Evolutionary conservation across 2,329 filamentous ascomycete genomes (phyloP).

Genomic region (Apiospora hydei): DNA sequence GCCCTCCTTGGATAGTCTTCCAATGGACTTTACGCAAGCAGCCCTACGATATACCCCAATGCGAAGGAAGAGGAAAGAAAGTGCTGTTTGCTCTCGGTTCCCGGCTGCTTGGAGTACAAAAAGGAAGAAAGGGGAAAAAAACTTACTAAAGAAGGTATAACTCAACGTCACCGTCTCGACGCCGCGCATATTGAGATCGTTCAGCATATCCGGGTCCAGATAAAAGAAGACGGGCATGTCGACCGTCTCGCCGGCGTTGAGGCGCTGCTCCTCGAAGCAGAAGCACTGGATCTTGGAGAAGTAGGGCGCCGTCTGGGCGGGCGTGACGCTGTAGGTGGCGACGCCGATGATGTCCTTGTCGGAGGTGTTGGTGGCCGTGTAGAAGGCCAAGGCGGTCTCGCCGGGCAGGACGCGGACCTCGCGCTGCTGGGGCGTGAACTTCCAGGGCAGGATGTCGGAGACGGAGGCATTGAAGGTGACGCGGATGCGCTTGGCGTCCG

Average conservation of each 20-base stretch:
- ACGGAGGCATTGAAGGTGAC: slow-evolving; percentile 97
- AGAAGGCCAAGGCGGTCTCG: slow-evolving; percentile 96
- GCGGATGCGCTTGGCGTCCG: slow-evolving; percentile 81
- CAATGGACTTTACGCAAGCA: too few relatives aligned
- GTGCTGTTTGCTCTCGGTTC: too few relatives aligned
- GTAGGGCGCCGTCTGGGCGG: slow-evolving; percentile 93
- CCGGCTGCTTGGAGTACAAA: too few relatives aligned
- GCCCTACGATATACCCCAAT: too few relatives aligned
- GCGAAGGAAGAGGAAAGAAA: too few relatives aligned
- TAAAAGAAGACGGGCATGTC: slow-evolving; percentile 99
- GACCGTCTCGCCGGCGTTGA: slow-evolving; percentile 94
- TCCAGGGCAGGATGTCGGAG: slow-evolving; percentile 95
- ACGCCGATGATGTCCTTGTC: slow-evolving; percentile 96
- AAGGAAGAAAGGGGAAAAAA: slow-evolving; percentile 33
- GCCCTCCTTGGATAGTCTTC: too few relatives aligned
- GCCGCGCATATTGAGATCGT: slow-evolving; percentile 89
- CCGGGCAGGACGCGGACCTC: slow-evolving; percentile 95
- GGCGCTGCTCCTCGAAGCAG: slow-evolving; percentile 95
- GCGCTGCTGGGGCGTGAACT: slow-evolving; percentile 94
- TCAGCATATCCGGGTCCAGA: slow-evolving; percentile 92
- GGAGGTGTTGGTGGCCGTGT: slow-evolving; percentile 92
- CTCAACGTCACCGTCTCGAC: slow-evolving; percentile 95
- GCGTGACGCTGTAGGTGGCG: slow-evolving; percentile 96
- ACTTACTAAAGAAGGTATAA: slow-evolving; percentile 98
- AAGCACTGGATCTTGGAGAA: slow-evolving; percentile 99